phyloP scores from a whole-genome alignment of 2,329 filamentous ascomycete genomes.

The Colletotrichum theobromicola region DNA sequence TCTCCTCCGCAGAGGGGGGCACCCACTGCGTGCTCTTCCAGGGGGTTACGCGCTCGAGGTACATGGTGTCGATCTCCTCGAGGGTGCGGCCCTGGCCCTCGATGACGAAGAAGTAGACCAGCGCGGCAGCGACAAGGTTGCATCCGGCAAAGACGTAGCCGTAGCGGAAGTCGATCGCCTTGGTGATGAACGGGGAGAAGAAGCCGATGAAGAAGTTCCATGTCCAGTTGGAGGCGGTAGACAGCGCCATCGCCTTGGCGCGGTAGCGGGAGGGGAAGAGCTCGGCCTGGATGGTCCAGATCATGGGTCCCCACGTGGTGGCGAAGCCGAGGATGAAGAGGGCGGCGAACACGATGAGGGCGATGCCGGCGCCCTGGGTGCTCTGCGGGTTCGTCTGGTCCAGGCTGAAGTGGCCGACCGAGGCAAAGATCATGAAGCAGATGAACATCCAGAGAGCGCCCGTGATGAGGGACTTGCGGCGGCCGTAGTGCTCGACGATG shows the following conservation, averaged over 20 bases:
- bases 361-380: conserved; percentile 54
- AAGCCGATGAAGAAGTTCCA: conserved; percentile 81
- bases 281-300: conserved; percentile 69
- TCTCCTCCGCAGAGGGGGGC: conserved; percentile 47
- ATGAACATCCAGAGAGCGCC: conserved; percentile 67
- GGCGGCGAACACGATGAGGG: conserved; percentile 67
- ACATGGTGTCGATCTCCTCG: conserved; percentile 84
- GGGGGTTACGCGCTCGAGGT: conserved; percentile 68
- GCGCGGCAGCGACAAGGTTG: conserved; percentile 65
- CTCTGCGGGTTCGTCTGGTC: conserved; percentile 36
- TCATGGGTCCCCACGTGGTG: conserved; percentile 39
- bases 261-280: conserved; percentile 69
- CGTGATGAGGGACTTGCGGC: conserved; percentile 65
- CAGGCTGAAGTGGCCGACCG: conserved; percentile 55
- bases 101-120: conserved; percentile 81
- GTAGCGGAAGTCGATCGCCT: conserved; percentile 73
- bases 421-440: conserved; percentile 65
- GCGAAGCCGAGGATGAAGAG: conserved; percentile 71
- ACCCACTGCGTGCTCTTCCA: conserved; percentile 65
- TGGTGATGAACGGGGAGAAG: conserved; percentile 81
- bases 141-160: conserved; percentile 80
- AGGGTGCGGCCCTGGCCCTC: conserved; percentile 76
- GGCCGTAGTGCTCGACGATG: conserved; percentile 71
- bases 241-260: conserved; percentile 64
- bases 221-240: conserved; percentile 68